Evolutionary conservation across 2,329 filamentous ascomycete genomes (phyloP).

Genomic region (Colletotrichum chrysophilum): DNA sequence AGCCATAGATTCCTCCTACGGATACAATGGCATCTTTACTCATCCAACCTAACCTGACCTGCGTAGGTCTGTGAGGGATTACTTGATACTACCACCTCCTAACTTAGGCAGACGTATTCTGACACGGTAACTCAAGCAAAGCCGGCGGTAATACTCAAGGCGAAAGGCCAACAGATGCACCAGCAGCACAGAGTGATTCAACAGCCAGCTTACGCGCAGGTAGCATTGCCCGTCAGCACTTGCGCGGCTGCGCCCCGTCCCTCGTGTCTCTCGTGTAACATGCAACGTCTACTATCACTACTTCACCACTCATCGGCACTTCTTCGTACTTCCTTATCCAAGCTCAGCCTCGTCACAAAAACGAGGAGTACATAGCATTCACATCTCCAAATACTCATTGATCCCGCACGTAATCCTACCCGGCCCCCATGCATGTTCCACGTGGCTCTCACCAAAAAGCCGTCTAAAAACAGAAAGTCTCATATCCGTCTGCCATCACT

Average conservation of each 20-base stretch:
- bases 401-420: neutral
- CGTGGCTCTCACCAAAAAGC: neutral
- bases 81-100: neutral
- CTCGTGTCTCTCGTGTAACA: neutral
- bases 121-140: neutral
- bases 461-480: neutral
- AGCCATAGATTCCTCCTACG: neutral
- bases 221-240: neutral
- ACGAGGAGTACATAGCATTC: neutral
- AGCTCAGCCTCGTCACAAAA: neutral
- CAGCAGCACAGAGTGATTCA: neutral
- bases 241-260: neutral
- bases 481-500: neutral
- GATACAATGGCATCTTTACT: neutral
- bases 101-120: neutral
- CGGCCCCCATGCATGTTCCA: neutral
- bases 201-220: neutral
- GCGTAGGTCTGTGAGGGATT: neutral
- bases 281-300: neutral
- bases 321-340: neutral
- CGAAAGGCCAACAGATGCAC: neutral
- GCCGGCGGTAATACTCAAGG: neutral
- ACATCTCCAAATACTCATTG: neutral
- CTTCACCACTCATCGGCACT: neutral
- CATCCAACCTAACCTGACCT: neutral